Conservation (phyloP, 2,329 filamentous ascomycete genomes). For the Fusarium buharicum region DNA sequence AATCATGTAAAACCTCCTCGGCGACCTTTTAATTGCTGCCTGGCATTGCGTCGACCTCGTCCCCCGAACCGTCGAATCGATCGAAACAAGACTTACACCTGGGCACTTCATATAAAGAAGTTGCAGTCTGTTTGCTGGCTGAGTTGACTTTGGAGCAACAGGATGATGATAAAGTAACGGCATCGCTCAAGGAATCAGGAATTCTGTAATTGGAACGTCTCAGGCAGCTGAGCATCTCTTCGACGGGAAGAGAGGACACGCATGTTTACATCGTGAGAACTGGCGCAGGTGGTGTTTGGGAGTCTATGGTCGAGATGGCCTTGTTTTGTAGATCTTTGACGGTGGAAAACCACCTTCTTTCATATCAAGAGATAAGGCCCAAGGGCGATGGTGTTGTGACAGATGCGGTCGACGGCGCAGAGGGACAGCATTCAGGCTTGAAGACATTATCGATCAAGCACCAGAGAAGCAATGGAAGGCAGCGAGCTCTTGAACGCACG, state of each 20-base stretch:
- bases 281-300: conserved; percentile 46
- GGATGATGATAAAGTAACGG: conserved; percentile 43
- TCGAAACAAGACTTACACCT: conserved; percentile 19
- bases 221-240: conserved; percentile 50
- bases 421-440: conserved; percentile 8
- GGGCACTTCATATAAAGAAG: conserved; percentile 21
- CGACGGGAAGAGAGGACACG: conserved; percentile 49
- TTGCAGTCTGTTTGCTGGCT: conserved; percentile 23
- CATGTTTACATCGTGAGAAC: conserved; percentile 44
- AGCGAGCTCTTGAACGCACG: background rate
- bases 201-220: conserved; percentile 48
- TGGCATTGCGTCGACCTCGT: conserved; percentile 28
- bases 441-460: conserved; percentile 2
- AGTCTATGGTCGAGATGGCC: conserved; percentile 46
- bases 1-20: conserved; percentile 74
- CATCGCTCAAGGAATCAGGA: conserved; percentile 46
- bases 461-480: conserved; percentile 2
- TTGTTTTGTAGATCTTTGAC: conserved; percentile 58
- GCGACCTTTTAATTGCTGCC: conserved; percentile 33
- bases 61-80: conserved; percentile 35
- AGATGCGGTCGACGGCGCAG: conserved; percentile 15
- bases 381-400: conserved; percentile 22
- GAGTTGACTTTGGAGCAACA: conserved; percentile 48
- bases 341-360: conserved; percentile 57
- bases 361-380: conserved; percentile 54